These are phyloP conservation scores for Globisporangium paroecandrum DNA, from an alignment of 352 stramenopile species.

Conservation along the genomic window DNA sequence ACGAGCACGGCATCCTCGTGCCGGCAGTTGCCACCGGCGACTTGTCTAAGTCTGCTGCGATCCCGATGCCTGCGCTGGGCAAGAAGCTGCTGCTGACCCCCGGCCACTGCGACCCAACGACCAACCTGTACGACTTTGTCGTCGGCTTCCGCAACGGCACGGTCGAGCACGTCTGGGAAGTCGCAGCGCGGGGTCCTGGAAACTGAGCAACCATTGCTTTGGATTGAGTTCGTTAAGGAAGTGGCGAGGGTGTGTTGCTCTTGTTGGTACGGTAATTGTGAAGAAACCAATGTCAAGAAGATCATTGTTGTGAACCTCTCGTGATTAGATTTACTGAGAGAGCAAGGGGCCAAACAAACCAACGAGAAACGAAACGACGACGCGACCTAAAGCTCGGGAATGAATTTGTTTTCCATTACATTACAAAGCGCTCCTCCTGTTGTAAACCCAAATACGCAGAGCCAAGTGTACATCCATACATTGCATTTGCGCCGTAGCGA, in stretches of 20 bases:
- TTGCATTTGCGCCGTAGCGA: not conserved
- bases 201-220: conserved; percentile 28
- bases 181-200: conserved; percentile 51
- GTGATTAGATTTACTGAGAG: no score
- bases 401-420: no score
- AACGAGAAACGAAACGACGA: not conserved
- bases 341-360: not conserved
- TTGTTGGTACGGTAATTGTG: no score
- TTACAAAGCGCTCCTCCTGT: no score
- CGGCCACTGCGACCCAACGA: conserved; percentile 71
- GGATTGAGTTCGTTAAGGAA: no score
- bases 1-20: conserved; percentile 68
- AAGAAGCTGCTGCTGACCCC: conserved; percentile 58
- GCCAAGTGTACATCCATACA: conserved; percentile 11
- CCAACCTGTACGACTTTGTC: conserved; percentile 75
- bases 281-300: not conserved
- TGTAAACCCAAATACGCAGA: no score
- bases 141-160: conserved; percentile 48
- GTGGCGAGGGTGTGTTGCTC: no score
- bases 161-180: conserved; percentile 56
- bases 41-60: conserved; percentile 10
- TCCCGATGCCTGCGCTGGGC: conserved; percentile 47
- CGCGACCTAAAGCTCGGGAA: no score
- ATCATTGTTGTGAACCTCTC: no score
- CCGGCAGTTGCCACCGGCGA: conserved; percentile 1